Evolutionary conservation across 2,329 filamentous ascomycete genomes (phyloP), one percentile per base, ranked within the genome.

Genomic region (Albifimbria verrucaria): DNA sequence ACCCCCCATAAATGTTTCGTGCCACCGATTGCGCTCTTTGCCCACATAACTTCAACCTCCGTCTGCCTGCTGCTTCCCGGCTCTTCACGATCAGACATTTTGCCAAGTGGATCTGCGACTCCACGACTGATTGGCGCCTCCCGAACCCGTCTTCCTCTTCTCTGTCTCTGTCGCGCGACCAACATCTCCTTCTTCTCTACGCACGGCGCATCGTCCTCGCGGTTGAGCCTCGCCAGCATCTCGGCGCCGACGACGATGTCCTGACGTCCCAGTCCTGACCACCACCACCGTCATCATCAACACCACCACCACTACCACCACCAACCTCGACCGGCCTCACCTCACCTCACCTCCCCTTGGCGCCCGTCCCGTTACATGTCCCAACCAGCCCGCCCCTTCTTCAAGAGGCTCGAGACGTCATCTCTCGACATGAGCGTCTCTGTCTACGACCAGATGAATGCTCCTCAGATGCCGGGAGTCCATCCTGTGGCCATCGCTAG

Each of bases 401-500:
- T n/a, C 32, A 39, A 39, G 32, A n/a, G n/a, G n/a, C 32, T 17
- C 32, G 32, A 39, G 4, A 39, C 32, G 28, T 26, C 51, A 50
- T 54, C 39, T 36, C 51, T 52, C 57, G 68, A 63, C 52, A 75
- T 76, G 71, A 74, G 69, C 55, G 64, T 69, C 39, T 70, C 72
- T 48, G 57, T 66, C 36, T 72, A 68, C 62, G 66, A 76, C 61
- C 67, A 69, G 55, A 72, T 76, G 65, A 74, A 70, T 56, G 68
- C 73, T 51, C 66, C 72, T 42, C 69, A 74, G 54, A 70, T 76
- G 54, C 64, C 75, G 26, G 72, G 72, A 56, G 68, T 74, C 49
- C 77, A 77, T 55, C 74, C 77, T 25, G 70, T 78, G 55, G 71
- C 75, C 67, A 87, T 90, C 79, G 83, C 88, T 58, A 82, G 89